Conservation (phyloP, 2,329 filamentous ascomycete species). For the Pseudopyricularia cyperi region DNA sequence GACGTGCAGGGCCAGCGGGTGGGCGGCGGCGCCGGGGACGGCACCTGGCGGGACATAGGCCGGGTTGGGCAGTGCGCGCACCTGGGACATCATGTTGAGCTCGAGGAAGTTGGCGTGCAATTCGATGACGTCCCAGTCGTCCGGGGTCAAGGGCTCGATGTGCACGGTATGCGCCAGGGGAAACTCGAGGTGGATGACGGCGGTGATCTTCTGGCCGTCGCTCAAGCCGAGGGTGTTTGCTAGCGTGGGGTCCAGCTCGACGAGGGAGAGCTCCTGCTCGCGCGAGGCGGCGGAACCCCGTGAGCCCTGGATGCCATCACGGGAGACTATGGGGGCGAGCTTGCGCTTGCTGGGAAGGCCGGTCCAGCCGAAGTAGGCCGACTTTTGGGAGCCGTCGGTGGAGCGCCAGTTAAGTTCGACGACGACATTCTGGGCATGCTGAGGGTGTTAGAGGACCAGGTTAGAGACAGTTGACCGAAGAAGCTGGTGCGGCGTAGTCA, state of each 20-base stretch:
- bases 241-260: constrained; percentile 82
- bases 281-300: constrained; percentile 23
- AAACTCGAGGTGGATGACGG: constrained; percentile 72
- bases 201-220: constrained; percentile 68
- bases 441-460: not conserved
- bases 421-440: constrained; percentile 92
- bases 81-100: constrained; percentile 82
- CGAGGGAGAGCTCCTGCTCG: constrained; percentile 63
- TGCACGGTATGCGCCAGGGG: constrained; percentile 87
- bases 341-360: constrained; percentile 91
- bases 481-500: not conserved
- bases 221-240: constrained; percentile 62
- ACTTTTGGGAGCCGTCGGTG: constrained; percentile 38
- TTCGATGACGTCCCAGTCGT: constrained; percentile 99
- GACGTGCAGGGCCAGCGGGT: constrained; percentile 82
- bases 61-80: constrained; percentile 86
- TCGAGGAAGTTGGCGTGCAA: constrained; percentile 92
- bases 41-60: constrained; percentile 38
- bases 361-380: constrained; percentile 88
- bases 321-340: constrained; percentile 57
- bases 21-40: constrained; percentile 36
- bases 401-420: constrained; percentile 76
- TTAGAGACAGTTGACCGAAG: not conserved
- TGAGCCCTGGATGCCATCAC: constrained; percentile 53
- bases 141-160: constrained; percentile 87